Percentiles rank a stretch among this genome's conserved stretches.
Conservation (phyloP, 345 rosid genomes). For the Orychophragmus violaceus region DNA sequence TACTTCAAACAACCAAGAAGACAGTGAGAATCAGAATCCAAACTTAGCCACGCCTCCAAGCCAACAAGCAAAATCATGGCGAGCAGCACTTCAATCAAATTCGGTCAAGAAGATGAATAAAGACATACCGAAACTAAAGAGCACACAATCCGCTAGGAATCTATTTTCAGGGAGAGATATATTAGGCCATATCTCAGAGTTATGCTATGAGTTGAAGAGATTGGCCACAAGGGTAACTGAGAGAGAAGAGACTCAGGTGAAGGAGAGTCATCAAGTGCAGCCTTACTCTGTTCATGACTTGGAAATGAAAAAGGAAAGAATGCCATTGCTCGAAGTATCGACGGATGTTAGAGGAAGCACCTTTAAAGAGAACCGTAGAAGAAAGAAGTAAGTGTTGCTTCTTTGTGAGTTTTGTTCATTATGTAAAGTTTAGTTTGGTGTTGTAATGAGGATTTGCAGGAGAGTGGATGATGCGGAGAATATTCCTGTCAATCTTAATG, state of each 20-base stretch:
- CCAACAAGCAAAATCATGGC: conserved; percentile 41
- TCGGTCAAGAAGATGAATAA: conserved; percentile 50
- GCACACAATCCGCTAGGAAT: conserved; percentile 73
- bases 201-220: conserved; percentile 74
- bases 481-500: conserved; percentile 40
- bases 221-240: conserved; percentile 63
- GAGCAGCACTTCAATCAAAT: conserved; percentile 50
- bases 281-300: conserved; percentile 32
- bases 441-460: conserved; percentile 10
- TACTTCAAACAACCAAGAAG: no score
- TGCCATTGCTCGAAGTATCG: conserved; percentile 45
- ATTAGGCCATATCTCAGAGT: conserved; percentile 68
- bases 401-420: background rate
- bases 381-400: conserved; percentile 42
- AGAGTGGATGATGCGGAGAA: conserved; percentile 54
- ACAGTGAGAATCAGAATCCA: conserved; percentile 66
- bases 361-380: conserved; percentile 47
- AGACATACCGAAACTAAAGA: conserved; percentile 48
- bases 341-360: conserved; percentile 31
- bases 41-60: conserved; percentile 42
- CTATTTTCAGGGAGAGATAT: conserved; percentile 77
- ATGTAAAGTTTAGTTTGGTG: background rate
- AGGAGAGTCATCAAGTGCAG: conserved; percentile 30
- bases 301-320: conserved; percentile 45
- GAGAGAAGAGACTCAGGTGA: conserved; percentile 40